These are phyloP conservation scores for Solanum acaule DNA, from an alignment of 257 asterid genomes.

Conservation along the genomic window DNA sequence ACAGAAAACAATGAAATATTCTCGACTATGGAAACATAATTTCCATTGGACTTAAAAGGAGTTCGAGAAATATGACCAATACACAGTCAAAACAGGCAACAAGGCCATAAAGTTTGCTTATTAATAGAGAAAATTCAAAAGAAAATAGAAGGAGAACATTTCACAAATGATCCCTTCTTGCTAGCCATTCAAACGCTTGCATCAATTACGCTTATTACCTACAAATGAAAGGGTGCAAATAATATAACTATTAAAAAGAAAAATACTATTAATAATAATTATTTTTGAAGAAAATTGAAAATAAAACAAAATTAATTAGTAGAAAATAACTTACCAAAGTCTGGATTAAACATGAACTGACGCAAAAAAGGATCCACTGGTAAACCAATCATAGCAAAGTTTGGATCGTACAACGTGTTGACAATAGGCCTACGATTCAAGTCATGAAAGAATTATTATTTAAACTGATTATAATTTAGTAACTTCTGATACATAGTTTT, in stretches of 20 bases:
- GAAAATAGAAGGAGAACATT: background rate
- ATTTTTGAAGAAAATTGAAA: background rate
- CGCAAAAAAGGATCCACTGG: slow-evolving; percentile 2
- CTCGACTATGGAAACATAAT: too few species aligned
- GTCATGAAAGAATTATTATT: background rate
- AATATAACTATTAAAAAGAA: background rate
- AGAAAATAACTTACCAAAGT: background rate
- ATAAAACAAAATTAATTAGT: background rate
- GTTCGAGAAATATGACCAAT: too few species aligned
- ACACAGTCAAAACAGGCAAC: too few species aligned
- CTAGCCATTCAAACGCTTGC: background rate
- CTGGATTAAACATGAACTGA: background rate
- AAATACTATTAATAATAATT: too few species aligned
- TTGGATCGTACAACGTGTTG: background rate
- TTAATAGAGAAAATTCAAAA: background rate
- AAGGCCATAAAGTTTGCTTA: too few species aligned
- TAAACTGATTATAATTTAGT: background rate
- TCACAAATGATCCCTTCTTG: background rate
- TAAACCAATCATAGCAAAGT: background rate
- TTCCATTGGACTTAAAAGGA: too few species aligned
- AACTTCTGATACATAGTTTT: too few species aligned
- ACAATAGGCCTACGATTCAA: background rate
- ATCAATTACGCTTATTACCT: background rate
- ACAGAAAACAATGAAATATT: too few species aligned
- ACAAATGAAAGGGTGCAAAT: background rate